Base-by-base conservation (phyloP, 768 basidiomycete genomes). In the Psilocybe tampanensis region DNA sequence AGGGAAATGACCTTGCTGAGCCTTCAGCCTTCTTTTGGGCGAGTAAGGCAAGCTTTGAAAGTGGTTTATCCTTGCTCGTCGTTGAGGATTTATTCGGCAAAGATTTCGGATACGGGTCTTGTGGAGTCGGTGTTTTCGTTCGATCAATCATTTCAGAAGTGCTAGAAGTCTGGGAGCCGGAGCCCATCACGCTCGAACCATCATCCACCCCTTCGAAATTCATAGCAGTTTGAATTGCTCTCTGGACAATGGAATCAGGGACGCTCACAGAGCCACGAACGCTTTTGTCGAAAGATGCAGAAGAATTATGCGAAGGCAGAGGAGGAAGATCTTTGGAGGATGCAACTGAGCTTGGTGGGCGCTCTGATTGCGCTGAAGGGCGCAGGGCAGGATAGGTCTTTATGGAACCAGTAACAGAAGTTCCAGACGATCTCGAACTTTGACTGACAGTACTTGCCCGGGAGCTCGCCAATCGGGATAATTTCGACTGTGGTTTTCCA, bases 301-400 rank as follows among this genome's bases (percentile, higher is more conserved):
- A 61, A 32, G 44, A 34, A 32, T 21, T 55, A 26, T 54, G 52
- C 50, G 43, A 50, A 55, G 63, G 70, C 58, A 58, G 60, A 45
- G 55, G 65, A 52, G 51, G 74, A 60, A 66, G 70, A 56, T 60
- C 60, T 65, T 54, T 68, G 9, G 68, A 68, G 1, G 76, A 71
- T 1, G 62, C 66, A 32, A 69, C 60, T n/a, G 77, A 72, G 60
- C 72, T 77, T 17, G 73, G 68, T 11, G 75, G 71, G 29, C 68
- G 65, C 21, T 74, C 65, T 15, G 89, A 91, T 47, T 82, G 78
- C 2, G 84, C 68, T 23, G 86, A 79, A n/a, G 89, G 90, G 17
- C 90, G 85, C 58, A 91, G 76, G 17, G 66, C 78, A 21, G 89
- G 86, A 65, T 86, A 92, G 1, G 90, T 91, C 63, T 85, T 82